Evolutionary conservation across 2,329 filamentous ascomycete species (phyloP), one percentile per base, ranked within the genome.

Genomic region (Fusarium sp.): DNA sequence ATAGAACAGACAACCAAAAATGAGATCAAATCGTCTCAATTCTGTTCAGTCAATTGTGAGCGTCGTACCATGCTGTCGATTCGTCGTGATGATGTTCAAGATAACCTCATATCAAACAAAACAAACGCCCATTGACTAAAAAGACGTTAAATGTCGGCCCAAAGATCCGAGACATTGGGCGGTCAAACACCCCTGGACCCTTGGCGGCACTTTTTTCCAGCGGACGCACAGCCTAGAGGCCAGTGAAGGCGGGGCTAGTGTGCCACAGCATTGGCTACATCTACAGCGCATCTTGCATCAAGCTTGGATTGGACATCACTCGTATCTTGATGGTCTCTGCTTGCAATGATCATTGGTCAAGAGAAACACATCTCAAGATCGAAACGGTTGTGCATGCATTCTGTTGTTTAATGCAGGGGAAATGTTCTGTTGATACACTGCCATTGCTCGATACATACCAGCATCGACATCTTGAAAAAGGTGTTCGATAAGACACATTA

Each of bases 161-260:
- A 54, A 75, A 69, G 66, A 69, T 74, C 68, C 72, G 70, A 73
- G 71, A 66, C 70, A 71, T 35, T 55, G 70, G 65, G 74, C 74
- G 74, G 74, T 76, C 74, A 75, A 66, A 66, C 40, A 58, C 61
- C 61, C 61, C 45, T 60, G 60, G 32, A 46, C 50, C 27, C 37
- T 56, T 40, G 17, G 32, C 45, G 38, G 68, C 27, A 60, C 63
- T 53, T 59, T 60, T 57, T 50, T 54, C n/a, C 53, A 71, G 69
- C 23, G 60, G 65, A 30, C 38, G 9, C 20, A 58, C 44, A 61
- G 64, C 67, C 65, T 38, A 20, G 40, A 58, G 49, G 11, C 26
- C 57, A 70, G 66, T 65, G 53, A 48, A n/a, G 55, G 59, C 26
- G 59, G 48, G 59, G 66, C 53, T 48, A 48, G 35, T 50, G 37